Evolutionary conservation across 179 eudicot genomes (phyloP).

Genomic region (Sideroxylon spinosum): DNA sequence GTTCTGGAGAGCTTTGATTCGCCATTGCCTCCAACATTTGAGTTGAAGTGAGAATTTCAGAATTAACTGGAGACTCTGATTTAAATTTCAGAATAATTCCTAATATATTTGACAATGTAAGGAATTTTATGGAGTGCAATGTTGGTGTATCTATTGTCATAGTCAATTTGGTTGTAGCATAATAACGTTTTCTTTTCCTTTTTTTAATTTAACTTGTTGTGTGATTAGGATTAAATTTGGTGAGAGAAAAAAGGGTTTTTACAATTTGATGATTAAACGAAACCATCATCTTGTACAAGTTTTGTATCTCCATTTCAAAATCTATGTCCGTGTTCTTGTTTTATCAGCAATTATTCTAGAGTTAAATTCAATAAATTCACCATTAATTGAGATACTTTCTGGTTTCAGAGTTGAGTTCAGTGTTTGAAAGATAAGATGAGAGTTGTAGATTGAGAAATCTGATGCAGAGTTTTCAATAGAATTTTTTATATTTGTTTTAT

Average conservation of each 20-base stretch:
- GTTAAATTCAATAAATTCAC: no score
- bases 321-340: no score
- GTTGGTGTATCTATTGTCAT: neutral
- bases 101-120: no score
- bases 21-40: slow-evolving; percentile 55
- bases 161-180: neutral
- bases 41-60: slow-evolving; percentile 40
- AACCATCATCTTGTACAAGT: no score
- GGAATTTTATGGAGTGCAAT: neutral
- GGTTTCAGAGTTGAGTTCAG: neutral
- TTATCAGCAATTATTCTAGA: no score
- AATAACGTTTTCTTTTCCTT: neutral
- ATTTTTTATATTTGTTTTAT: neutral
- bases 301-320: no score
- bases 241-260: no score
- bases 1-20: slow-evolving; percentile 62
- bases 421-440: neutral
- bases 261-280: no score
- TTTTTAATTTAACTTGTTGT: neutral
- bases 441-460: neutral
- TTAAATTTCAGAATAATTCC: neutral
- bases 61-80: neutral
- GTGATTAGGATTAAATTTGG: no score
- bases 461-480: neutral
- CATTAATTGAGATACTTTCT: neutral